Evolutionary conservation across 225 moss, liverwort and hornwort species (phyloP), one percentile per base, ranked within the genome.

Genomic region (Asterella californica): DNA sequence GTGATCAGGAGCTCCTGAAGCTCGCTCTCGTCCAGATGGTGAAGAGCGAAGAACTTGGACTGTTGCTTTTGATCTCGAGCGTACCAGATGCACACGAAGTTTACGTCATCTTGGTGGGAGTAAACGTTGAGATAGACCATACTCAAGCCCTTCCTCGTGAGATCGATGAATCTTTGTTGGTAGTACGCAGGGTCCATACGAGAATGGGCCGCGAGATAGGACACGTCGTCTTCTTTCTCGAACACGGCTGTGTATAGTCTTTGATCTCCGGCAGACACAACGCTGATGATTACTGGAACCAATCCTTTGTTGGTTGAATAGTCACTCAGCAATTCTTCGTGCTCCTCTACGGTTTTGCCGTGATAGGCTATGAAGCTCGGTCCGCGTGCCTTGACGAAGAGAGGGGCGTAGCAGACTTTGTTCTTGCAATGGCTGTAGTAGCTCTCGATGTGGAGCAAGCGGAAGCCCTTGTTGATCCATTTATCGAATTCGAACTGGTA

Each of bases 31-130:
- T 74, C 74, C 53, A 74, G 27, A 15, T 74, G 74, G 18, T 74
- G 74, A 29, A 74, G 50, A 14, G 74, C 50, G 6, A 74, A 74
- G 74, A 74, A 74, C 9, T 48, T 29, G 1, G 52, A 27, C 18
- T 52, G 74, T 45, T 33, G 15, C 22, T 37, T 19, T 25, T 2
- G 46, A 12, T 74, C 74, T 10, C 74, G 74, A n/a, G 52, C 74
- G 27, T 74, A 74, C 74, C 74, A 74, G 8, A 74, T 74, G 74
- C 74, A 74, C 50, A 74, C 74, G 42, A 74, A 74, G 29, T 74
- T 52, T 5, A 54, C 52, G 15, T 33, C 27, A 32, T 50, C 30
- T 32, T 33, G 50, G 47, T 74, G 74, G 7, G 32, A 24, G 53
- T 74, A 74, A 0, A 52, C 29, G 32, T 74, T 74, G 27, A 74